phyloP scores from a whole-genome alignment of 805 yeast genomes.

The Hanseniaspora singularis region DNA sequence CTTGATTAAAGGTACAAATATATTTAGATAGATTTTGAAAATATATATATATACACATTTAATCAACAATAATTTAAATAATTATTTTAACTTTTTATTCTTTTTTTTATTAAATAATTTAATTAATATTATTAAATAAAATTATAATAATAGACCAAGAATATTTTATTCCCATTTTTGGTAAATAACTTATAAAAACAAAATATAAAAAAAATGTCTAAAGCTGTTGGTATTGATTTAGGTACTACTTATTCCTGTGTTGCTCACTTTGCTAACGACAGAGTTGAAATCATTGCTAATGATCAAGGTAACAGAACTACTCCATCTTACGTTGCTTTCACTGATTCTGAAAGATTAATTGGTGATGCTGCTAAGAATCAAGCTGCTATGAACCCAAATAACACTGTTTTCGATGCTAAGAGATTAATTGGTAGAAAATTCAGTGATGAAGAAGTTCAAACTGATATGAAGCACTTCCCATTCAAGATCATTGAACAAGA shows the following conservation, averaged over 20 bases:
- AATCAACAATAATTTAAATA: no score
- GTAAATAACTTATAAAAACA: no score
- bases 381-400: conserved; percentile 89
- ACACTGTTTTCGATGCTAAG: conserved; percentile 92
- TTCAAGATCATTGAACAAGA: conserved; percentile 64
- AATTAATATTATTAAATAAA: no score
- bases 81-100: no score
- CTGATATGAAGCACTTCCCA: conserved; percentile 66
- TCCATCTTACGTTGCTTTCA: conserved; percentile 92
- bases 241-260: conserved; percentile 98
- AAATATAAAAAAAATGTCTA: conserved; percentile 26
- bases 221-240: conserved; percentile 67
- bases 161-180: neutral
- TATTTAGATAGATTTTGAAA: no score
- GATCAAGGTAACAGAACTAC: conserved; percentile 99
- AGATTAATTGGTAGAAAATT: conserved; percentile 73
- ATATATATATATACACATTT: no score
- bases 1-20: no score
- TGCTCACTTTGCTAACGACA: conserved; percentile 71
- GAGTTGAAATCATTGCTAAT: conserved; percentile 91
- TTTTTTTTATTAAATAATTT: no score
- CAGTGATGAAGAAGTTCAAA: conserved; percentile 47
- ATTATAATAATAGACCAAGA: neutral
- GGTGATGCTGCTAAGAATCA: conserved; percentile 99
- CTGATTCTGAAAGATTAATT: conserved; percentile 86